Base-by-base conservation (phyloP, 148 eudicot genomes). In the Rhododendron ferrugineum region DNA sequence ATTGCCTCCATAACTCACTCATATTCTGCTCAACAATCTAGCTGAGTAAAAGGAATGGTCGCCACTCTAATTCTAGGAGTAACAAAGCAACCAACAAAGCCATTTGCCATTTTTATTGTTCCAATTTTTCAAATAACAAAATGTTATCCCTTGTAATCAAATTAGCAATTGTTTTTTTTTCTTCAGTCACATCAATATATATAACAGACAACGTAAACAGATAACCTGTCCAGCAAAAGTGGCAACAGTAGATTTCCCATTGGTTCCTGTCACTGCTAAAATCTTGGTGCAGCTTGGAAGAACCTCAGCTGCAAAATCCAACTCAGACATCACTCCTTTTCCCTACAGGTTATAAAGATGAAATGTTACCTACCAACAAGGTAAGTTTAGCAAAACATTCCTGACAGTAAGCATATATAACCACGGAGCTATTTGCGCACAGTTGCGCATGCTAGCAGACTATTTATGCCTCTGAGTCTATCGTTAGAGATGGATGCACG, bases 241-340 rank as follows among this genome's bases (percentile, higher is more conserved):
- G 83, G 87, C 78, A 44, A 85, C 87, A 26, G 85, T 83, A 83
- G 85, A 83, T 70, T 83, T 83, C 11, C 85, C 85, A 83, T 83
- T 83, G 22, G 85, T 83, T 83, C 85, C 85, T 56, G 87, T 85
- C 30, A 85, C 83, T 40, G 83, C 87, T 68, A 79, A 85, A 85
- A 85, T 72, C 83, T 85, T 85, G 11, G 83, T 85, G 50, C 68
- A 85, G 26, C 60, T 79, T 22, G 87, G 87, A 46, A 85, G 83
- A 40, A 85, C 87, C 78, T 85, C 78, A 11, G 87, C 87, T 46
- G 87, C 87, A 85, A 85, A 85, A 66, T 79, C 83, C 83, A 79
- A 85, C 78, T 85, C 83, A 18, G 87, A 85, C 47, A 80, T 66
- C 34, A 80, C 83, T 46, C 18, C 22, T 78, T 79, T 85, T 49